phyloP scores from a whole-genome alignment of 192 early-diverging fungal species.

The Coemansia sp. region DNA sequence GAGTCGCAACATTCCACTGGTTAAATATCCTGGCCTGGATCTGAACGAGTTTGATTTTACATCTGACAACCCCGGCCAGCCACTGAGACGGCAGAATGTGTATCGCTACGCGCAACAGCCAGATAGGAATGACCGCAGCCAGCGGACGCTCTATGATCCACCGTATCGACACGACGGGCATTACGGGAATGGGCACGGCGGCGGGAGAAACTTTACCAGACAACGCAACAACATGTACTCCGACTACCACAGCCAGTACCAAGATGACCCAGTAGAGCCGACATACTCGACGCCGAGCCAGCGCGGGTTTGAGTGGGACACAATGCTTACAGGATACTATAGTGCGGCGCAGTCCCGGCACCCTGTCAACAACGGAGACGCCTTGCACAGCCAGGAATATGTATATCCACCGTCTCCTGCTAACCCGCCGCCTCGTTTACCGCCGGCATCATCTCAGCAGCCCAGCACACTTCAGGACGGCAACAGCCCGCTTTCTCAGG shows the following conservation, averaged over 20 bases:
- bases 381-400: background rate
- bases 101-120: background rate
- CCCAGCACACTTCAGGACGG: background rate
- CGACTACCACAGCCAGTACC: conserved; percentile 4
- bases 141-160: background rate
- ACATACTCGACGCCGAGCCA: background rate
- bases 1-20: conserved; percentile 28
- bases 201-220: background rate
- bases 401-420: background rate
- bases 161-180: background rate
- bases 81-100: conserved; percentile 1
- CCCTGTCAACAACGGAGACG: background rate
- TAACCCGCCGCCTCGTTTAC: background rate
- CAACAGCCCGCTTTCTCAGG: background rate
- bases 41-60: conserved; percentile 38
- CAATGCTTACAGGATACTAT: conserved; percentile 34
- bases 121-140: background rate
- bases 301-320: conserved; percentile 16
- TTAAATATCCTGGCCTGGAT: conserved; percentile 38
- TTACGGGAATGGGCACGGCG: background rate
- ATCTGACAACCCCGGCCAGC: conserved; percentile 19
- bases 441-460: background rate
- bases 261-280: background rate
- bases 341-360: background rate
- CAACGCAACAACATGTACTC: conserved; percentile 2